Percentiles rank a stretch among this genome's conserved stretches.
Conservation (phyloP, 441 rosid genomes). For the Brassica hybrid region DNA sequence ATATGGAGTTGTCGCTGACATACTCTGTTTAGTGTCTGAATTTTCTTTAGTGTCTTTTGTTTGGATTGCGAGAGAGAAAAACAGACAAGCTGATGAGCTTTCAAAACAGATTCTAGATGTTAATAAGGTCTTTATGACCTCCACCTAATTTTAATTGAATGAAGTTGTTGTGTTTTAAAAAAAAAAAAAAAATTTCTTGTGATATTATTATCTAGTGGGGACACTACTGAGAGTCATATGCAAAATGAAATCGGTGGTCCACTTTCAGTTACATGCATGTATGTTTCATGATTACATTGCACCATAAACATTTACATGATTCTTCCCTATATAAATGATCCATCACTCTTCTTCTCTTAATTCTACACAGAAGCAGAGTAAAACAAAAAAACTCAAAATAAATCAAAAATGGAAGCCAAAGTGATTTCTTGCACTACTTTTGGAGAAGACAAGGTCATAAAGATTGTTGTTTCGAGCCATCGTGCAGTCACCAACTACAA, state of each 20-base stretch:
- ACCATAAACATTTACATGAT: constrained; percentile 36
- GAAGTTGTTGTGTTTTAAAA: too few species aligned
- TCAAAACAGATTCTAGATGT: too few species aligned
- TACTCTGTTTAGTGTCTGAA: too few species aligned
- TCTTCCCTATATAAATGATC: constrained; percentile 15
- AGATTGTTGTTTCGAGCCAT: constrained; percentile 30
- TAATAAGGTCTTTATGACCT: too few species aligned
- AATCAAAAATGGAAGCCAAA: constrained; percentile 33
- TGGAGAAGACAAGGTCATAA: constrained; percentile 40
- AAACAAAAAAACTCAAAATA: not conserved
- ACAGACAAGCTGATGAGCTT: too few species aligned
- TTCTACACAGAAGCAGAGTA: constrained; percentile 15
- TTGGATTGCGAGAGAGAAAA: too few species aligned
- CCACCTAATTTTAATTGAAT: too few species aligned
- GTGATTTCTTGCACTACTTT: constrained; percentile 38
- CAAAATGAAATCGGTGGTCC: constrained; percentile 33
- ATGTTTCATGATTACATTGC: constrained; percentile 25
- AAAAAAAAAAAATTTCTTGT: too few species aligned
- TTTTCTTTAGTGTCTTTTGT: too few species aligned
- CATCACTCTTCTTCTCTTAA: not conserved
- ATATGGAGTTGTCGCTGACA: too few species aligned
- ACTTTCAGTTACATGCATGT: constrained; percentile 25
- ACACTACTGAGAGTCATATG: constrained; percentile 25
- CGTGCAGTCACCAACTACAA: constrained; percentile 37
- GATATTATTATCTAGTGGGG: not conserved